Base-by-base conservation (phyloP, 202 grass and related monocot species). In the Schoenoplectus tabernaemontani region DNA sequence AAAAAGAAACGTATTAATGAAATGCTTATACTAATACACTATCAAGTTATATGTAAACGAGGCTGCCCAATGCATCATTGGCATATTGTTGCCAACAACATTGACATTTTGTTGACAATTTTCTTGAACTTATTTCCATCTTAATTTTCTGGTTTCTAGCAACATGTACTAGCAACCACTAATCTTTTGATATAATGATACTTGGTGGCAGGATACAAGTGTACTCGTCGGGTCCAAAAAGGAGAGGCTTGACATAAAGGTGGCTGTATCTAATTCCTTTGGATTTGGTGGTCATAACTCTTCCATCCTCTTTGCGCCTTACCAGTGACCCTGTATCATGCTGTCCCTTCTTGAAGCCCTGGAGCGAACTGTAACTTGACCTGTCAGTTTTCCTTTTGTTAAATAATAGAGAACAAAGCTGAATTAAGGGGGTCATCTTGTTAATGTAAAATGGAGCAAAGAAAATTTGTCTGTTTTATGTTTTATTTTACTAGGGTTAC, bases 201-300 rank as follows among this genome's bases (percentile, higher is more conserved):
- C 86, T 34, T 85, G 47, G 69, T 70, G 34, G 80, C 82, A 99
- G 96, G 90, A 99, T 60, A 67, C 80, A 44, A 70, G 68, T 34
- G 2, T 92, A 64, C 72, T 99, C 48, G 90, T 99, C 13, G 91
- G 96, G 60, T 76, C 91, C 0, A 77, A 91, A 81, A 99, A 99
- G 83, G 96, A 99, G 75, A 94, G 88, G 54, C 86, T 93, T 5
- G 85, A 92, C 84, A 84, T 98, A 78, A 98, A 95, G 79, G 91
- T 91, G 39, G 95, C 91, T 0, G 81, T 98, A 62, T 98, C 95
- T 51, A 98, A 95, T 83, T 98, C 95, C 46, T 98, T 95, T 24
- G 95, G 95, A 77, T 98, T 98, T 58, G 95, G 95, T 24, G 95
- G 95, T 44, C 95, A 98, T 46, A 98, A 98, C 88, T 98, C 95